Evolutionary conservation across 441 rosid genomes (phyloP), one percentile per base, ranked within the genome.

Genomic region (Erodium moschatum): DNA sequence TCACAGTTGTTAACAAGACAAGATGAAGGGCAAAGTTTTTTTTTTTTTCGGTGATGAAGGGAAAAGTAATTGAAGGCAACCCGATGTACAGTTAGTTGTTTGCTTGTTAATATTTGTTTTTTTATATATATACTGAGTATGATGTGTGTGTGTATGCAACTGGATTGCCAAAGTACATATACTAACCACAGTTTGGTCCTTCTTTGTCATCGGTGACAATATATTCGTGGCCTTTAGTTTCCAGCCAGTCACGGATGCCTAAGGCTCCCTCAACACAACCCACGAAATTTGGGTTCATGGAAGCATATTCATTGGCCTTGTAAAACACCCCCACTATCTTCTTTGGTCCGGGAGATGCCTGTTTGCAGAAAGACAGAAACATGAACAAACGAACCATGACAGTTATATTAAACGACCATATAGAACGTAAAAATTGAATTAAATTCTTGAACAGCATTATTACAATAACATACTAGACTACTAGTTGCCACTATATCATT

Each of bases 251-350:
- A 9, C 87, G 88, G 35, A 93, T 82, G 73, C 96, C 98, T 69
- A 89, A 76, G 4, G 88, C 94, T 73, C 84, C 75, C 79, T 93
- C 96, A 3, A 78, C 87, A 44, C 92, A 87, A 31, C 97, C 96
- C 60, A 90, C 74, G 66, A 93, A 90, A 70, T 93, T 85, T 18
- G 97, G 97, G 56, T 93, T 90, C 86, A 69, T 81, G 12, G 86
- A 21, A 68, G 87, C 92, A 68, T 87, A 89, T 73, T 90, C 92
- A 48, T 89, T 78, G 70, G 90, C 98, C 84, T 93, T 90, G 86
- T 90, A 93, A 79, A 92, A 92, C 61, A 92, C 98, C 10, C 98
- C 98, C 42, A 93, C 97, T 38, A 93, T 90, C 83, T 92, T 92
- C 74, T 89, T 89, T 84, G 88, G 86, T 52, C 81, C 91, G 3